Evolutionary conservation across 768 basidiomycete genomes (phyloP).

Genomic region (Hortiboletus flavorubellus): DNA sequence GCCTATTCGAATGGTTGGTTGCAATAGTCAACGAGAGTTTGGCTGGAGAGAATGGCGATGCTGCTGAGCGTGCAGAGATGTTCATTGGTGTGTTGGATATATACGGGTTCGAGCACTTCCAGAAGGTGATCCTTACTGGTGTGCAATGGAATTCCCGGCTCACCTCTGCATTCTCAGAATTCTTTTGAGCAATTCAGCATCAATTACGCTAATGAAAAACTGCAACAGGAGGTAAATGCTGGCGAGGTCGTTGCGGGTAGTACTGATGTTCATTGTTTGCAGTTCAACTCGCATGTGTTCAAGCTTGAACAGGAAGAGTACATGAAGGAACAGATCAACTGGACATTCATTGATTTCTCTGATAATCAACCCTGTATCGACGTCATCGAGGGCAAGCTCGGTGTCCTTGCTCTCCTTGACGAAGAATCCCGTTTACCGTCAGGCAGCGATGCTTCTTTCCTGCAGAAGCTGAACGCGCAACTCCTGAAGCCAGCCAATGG

Average conservation of each 20-base stretch:
- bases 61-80: constrained; percentile 88
- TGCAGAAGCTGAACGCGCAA: constrained; percentile 88
- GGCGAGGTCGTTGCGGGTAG: neutral
- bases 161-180: constrained; percentile 45
- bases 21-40: constrained; percentile 96
- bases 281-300: constrained; percentile 99
- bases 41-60: constrained; percentile 92
- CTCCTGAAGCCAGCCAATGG: constrained; percentile 83
- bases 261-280: constrained; percentile 14
- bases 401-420: constrained; percentile 90
- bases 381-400: constrained; percentile 95
- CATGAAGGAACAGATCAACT: constrained; percentile 96
- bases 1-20: constrained; percentile 98
- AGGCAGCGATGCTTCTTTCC: constrained; percentile 88
- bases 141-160: neutral
- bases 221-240: constrained; percentile 85
- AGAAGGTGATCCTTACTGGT: constrained; percentile 57
- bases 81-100: constrained; percentile 99
- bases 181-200: constrained; percentile 99
- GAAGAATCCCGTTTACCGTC: constrained; percentile 97
- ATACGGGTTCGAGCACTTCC: constrained; percentile 96
- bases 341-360: constrained; percentile 99
- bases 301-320: constrained; percentile 99
- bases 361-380: constrained; percentile 99
- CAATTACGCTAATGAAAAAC: constrained; percentile 98